Percentiles rank a stretch among this genome's conserved stretches.
Evolutionary conservation across 1,284 basidiomycete genomes (phyloP).

Genomic region (Pterulicium gracile): DNA sequence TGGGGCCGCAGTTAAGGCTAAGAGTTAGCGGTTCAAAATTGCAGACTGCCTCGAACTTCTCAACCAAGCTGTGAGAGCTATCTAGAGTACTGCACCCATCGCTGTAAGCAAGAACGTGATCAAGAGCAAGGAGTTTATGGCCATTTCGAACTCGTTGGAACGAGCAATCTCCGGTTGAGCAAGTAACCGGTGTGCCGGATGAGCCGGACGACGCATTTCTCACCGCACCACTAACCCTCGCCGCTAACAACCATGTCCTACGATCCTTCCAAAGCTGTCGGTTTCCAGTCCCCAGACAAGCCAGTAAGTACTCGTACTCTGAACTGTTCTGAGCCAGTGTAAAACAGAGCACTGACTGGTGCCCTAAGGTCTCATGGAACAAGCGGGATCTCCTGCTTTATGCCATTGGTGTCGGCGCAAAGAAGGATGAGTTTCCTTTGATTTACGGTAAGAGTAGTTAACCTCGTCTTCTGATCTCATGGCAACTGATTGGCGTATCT

Average conservation of each 20-base stretch:
- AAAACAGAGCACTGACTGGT: not conserved
- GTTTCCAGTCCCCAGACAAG: constrained; percentile 29
- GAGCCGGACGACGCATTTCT: not conserved
- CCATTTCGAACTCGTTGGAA: too few relatives aligned
- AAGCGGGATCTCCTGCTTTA: constrained; percentile 60
- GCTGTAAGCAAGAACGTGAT: too few relatives aligned
- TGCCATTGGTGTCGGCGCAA: constrained; percentile 62
- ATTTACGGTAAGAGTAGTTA: constrained; percentile 42
- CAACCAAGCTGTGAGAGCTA: too few relatives aligned
- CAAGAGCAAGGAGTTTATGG: too few relatives aligned
- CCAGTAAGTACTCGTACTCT: constrained; percentile 24
- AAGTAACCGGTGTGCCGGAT: too few relatives aligned
- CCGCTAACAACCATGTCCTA: constrained; percentile 22
- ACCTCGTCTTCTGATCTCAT: not conserved
- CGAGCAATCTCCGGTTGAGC: too few relatives aligned
- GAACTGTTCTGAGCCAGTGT: not conserved
- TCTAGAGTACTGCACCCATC: too few relatives aligned
- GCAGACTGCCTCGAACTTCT: too few relatives aligned
- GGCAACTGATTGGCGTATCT: not conserved
- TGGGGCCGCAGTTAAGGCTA: too few relatives aligned
- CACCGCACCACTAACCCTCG: not conserved
- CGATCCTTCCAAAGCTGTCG: constrained; percentile 41
- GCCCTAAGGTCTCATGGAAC: constrained; percentile 54
- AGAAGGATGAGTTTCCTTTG: constrained; percentile 46
- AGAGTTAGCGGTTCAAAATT: too few relatives aligned